Percentiles rank a stretch among this genome's conserved stretches.
phyloP scores from a whole-genome alignment of 2,329 filamentous ascomycete genomes.

The Colletotrichum nymphaeae region DNA sequence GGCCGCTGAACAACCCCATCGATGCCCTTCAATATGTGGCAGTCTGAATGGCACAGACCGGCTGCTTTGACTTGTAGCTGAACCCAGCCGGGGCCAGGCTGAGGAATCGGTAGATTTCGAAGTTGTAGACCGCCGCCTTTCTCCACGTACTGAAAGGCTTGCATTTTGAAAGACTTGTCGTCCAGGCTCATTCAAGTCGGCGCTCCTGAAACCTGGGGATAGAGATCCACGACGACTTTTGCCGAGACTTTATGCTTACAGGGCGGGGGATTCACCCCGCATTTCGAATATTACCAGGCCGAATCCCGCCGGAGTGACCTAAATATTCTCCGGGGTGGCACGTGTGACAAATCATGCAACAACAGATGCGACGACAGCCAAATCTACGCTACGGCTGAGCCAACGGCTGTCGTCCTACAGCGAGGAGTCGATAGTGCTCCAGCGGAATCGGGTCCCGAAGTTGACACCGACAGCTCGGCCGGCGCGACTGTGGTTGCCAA shows the following conservation, averaged over 20 bases:
- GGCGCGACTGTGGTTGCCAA: not conserved
- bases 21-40: not conserved
- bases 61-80: conserved; percentile 19
- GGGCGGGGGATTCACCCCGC: not conserved
- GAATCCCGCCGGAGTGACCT: not conserved
- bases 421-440: not conserved
- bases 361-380: not conserved
- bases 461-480: not conserved
- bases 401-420: not conserved
- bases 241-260: not conserved
- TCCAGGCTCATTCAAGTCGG: not conserved
- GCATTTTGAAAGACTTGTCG: not conserved
- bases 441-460: not conserved
- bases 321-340: not conserved
- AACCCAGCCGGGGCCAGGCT: conserved; percentile 12
- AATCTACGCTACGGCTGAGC: not conserved
- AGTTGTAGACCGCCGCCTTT: not conserved
- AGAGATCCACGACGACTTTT: not conserved
- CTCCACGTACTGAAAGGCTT: not conserved
- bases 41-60: conserved; percentile 21
- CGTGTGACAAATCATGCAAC: not conserved
- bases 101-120: conserved; percentile 2
- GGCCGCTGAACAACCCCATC: conserved; percentile 5
- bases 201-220: no score
- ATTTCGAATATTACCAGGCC: not conserved